phyloP scores from a whole-genome alignment of 1,284 basidiomycete genomes.

The Rhodotorula sp. region DNA sequence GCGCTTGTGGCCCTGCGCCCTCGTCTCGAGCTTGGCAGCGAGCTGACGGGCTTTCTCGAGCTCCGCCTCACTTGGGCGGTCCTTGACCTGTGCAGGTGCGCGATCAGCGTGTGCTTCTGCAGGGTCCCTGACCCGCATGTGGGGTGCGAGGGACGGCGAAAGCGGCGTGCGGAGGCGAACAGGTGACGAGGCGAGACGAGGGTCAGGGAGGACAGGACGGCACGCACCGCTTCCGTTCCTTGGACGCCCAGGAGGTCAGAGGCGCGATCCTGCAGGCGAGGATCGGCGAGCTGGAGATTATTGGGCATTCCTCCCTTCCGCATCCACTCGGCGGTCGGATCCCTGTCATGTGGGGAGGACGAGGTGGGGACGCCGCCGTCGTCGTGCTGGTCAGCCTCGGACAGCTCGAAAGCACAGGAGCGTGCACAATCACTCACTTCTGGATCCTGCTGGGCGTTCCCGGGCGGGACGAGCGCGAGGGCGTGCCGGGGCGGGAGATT shows the following conservation, averaged over 20 bases:
- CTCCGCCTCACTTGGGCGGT: slow-evolving; percentile 13
- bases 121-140: too few relatives aligned
- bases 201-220: neutral
- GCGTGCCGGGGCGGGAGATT: slow-evolving; percentile 3
- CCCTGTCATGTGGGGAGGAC: neutral
- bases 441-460: slow-evolving; percentile 5
- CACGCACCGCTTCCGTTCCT: slow-evolving; percentile 6
- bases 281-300: slow-evolving; percentile 7
- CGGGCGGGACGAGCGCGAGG: neutral
- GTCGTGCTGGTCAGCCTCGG: neutral
- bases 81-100: slow-evolving; percentile 2
- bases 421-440: neutral
- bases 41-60: slow-evolving; percentile 15
- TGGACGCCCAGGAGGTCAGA: slow-evolving; percentile 9
- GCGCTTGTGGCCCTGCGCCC: neutral
- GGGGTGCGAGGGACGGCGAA: neutral
- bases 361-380: neutral
- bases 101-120: neutral
- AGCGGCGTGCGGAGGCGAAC: neutral
- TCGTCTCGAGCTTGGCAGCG: slow-evolving; percentile 10
- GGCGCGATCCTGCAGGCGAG: slow-evolving; percentile 45
- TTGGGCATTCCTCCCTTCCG: slow-evolving; percentile 1
- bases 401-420: too few relatives aligned
- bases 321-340: neutral
- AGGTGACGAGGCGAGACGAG: neutral